Evolutionary conservation across 345 rosid genomes (phyloP).

Genomic region (Clarkia xantiana): DNA sequence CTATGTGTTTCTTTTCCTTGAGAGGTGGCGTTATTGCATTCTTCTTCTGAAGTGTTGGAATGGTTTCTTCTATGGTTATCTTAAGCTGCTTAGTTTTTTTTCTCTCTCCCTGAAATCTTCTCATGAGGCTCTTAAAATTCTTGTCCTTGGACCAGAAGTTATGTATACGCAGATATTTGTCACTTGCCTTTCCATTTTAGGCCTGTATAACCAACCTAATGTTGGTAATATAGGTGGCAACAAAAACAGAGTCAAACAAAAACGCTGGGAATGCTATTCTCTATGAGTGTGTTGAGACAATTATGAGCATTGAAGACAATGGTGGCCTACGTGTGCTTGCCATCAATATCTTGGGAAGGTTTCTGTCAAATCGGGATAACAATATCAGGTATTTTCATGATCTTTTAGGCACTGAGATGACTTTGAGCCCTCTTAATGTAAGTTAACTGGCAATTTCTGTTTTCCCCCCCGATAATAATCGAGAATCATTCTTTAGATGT

Average conservation of each 20-base stretch:
- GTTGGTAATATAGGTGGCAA: slow-evolving; percentile 56
- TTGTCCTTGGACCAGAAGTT: slow-evolving; percentile 1
- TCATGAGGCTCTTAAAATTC: not conserved
- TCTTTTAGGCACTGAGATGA: not conserved
- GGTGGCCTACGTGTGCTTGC: slow-evolving; percentile 97
- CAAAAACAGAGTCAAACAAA: slow-evolving; percentile 94
- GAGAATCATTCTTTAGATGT: too few relatives aligned
- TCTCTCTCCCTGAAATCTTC: too few relatives aligned
- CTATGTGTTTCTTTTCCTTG: too few relatives aligned
- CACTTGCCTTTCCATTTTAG: not conserved
- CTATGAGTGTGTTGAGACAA: slow-evolving; percentile 94
- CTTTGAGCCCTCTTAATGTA: not conserved
- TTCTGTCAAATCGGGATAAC: slow-evolving; percentile 95
- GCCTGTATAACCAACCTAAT: slow-evolving; percentile 8
- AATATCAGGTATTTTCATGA: slow-evolving; percentile 64
- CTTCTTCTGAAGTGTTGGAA: too few relatives aligned
- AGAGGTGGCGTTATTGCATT: not conserved
- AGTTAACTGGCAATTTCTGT: not conserved
- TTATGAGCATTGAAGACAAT: slow-evolving; percentile 94
- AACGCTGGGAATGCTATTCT: slow-evolving; percentile 99
- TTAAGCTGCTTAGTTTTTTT: too few relatives aligned
- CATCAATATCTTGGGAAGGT: slow-evolving; percentile 93
- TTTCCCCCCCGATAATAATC: too few relatives aligned
- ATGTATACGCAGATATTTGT: not conserved
- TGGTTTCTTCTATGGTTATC: too few relatives aligned